Evolutionary conservation across 805 yeast genomes (phyloP).

Genomic region (Pichia thaimueangensis): DNA sequence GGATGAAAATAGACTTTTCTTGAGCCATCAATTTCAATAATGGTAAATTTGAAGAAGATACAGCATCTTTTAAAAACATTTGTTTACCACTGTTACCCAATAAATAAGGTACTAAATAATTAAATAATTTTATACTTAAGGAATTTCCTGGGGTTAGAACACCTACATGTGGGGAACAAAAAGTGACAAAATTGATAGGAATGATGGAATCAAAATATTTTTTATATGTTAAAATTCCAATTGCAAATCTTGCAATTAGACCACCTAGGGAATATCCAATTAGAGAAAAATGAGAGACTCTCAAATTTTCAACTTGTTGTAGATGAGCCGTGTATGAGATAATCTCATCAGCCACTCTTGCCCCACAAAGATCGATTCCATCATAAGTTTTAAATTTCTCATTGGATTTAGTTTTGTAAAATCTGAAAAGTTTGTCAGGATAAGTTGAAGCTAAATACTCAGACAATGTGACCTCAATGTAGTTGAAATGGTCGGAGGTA

Average conservation of each 20-base stretch:
- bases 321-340: conserved; percentile 30
- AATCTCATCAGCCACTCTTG: conserved; percentile 67
- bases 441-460: conserved; percentile 6
- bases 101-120: conserved; percentile 54
- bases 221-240: conserved; percentile 59
- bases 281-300: conserved; percentile 63
- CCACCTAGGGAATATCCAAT: conserved; percentile 92
- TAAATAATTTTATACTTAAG: conserved; percentile 47
- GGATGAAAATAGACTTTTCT: conserved; percentile 51
- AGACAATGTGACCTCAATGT: conserved; percentile 40
- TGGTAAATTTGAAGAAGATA: conserved; percentile 31
- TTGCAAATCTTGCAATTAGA: conserved; percentile 68
- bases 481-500: conserved; percentile 56
- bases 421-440: conserved; percentile 27
- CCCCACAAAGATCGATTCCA: conserved; percentile 81
- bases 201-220: conserved; percentile 46
- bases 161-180: conserved; percentile 70
- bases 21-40: conserved; percentile 62
- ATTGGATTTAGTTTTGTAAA: conserved; percentile 52
- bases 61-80: conserved; percentile 53
- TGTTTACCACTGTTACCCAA: conserved; percentile 72
- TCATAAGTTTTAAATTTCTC: conserved; percentile 76
- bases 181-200: conserved; percentile 55
- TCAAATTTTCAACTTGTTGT: neutral
- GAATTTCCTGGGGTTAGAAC: conserved; percentile 53